Evolutionary conservation across 139 green algal species (phyloP).

Genomic region (Prasinococcaceae sp.): DNA sequence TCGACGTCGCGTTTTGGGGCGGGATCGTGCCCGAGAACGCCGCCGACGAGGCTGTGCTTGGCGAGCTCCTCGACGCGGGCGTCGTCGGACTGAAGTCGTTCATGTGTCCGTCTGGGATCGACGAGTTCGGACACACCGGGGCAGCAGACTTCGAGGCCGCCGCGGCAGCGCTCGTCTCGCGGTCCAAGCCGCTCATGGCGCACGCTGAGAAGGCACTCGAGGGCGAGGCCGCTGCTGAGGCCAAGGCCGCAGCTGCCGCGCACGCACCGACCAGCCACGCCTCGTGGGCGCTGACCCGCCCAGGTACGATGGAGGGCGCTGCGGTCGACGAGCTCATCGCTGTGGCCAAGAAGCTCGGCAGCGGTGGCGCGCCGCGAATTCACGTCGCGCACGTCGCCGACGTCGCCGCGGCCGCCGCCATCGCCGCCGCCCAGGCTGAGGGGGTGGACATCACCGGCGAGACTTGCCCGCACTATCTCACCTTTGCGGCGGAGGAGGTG

Average conservation of each 20-base stretch:
- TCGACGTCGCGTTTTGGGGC: slow-evolving; percentile 58
- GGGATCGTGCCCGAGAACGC: slow-evolving; percentile 81
- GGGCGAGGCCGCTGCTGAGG: too few species aligned
- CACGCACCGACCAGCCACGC: too few species aligned
- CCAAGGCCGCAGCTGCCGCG: too few species aligned
- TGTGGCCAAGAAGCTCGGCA: slow-evolving; percentile 13
- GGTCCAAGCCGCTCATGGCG: slow-evolving; percentile 25
- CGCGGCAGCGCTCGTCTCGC: too few species aligned
- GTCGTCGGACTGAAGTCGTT: slow-evolving; percentile 89
- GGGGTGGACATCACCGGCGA: slow-evolving; percentile 66
- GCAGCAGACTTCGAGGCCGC: slow-evolving; percentile 37
- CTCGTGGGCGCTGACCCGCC: too few species aligned
- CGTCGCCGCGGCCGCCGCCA: slow-evolving; percentile 24
- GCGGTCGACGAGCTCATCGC: slow-evolving; percentile 45
- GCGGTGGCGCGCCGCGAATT: slow-evolving; percentile 17
- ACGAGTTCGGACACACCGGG: slow-evolving; percentile 62
- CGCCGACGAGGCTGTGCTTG: slow-evolving; percentile 32
- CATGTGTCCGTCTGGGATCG: slow-evolving; percentile 70
- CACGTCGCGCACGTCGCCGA: slow-evolving; percentile 67
- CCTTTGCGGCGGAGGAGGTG: slow-evolving; percentile 61
- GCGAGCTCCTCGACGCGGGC: slow-evolving; percentile 43
- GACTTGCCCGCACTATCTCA: slow-evolving; percentile 85
- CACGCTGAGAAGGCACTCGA: slow-evolving; percentile 21
- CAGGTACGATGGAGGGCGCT: too few species aligned
- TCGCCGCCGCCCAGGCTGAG: slow-evolving; percentile 16